These are phyloP conservation scores for Nannochloropsis salina DNA, from an alignment of 108 stramenopile species.

Conservation along the genomic window DNA sequence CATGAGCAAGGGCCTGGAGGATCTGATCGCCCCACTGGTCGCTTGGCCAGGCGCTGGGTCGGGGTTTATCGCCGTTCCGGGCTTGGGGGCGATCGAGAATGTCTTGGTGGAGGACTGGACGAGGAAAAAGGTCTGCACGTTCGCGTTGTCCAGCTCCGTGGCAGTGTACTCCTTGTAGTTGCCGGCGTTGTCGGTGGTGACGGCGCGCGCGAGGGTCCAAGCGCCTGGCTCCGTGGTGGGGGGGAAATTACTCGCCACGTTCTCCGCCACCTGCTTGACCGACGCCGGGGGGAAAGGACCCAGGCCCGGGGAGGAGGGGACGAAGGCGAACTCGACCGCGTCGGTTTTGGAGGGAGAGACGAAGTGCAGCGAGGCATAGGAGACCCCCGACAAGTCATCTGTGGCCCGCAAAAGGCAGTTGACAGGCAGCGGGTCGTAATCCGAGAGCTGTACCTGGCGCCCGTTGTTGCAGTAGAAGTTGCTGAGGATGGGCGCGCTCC, in stretches of 20 bases:
- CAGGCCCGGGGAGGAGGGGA: not conserved
- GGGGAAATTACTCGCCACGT: not conserved
- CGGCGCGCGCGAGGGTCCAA: slow-evolving; percentile 3
- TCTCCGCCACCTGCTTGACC: not conserved
- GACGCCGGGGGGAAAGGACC: not conserved
- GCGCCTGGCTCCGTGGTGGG: not conserved
- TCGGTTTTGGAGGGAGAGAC: slow-evolving; percentile 7
- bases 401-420: not conserved
- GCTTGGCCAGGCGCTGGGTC: not conserved
- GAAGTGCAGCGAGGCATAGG: not conserved
- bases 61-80: not conserved
- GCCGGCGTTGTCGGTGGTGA: not conserved
- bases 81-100: not conserved
- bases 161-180: not conserved
- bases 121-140: slow-evolving; percentile 4
- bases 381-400: not conserved
- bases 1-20: not conserved
- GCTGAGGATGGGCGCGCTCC: not conserved
- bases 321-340: not conserved
- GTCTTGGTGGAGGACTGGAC: not conserved
- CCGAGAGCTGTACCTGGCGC: not conserved
- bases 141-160: not conserved
- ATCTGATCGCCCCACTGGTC: not conserved
- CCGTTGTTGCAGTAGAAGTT: not conserved
- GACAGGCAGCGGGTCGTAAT: slow-evolving; percentile 6